phyloP scores from a whole-genome alignment of 805 yeast genomes.

The Pichia paraexigua region DNA sequence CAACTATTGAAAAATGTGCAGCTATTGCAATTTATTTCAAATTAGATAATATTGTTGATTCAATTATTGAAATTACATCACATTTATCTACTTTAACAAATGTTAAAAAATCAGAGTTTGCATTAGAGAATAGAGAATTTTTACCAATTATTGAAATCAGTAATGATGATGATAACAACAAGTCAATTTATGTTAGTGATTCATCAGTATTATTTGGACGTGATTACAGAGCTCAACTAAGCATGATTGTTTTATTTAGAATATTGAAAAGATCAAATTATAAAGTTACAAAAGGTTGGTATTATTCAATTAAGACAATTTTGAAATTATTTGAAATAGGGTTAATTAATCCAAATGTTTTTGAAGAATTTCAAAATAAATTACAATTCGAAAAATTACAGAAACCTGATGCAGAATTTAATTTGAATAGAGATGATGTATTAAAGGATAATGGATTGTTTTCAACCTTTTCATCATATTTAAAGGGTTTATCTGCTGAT shows the following conservation, averaged over 20 bases:
- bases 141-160: slow-evolving; percentile 40
- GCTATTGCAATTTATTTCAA: slow-evolving; percentile 62
- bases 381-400: slow-evolving; percentile 47
- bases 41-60: slow-evolving; percentile 50
- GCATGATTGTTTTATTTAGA: slow-evolving; percentile 79
- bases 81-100: slow-evolving; percentile 60
- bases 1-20: slow-evolving; percentile 82
- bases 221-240: slow-evolving; percentile 85
- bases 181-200: slow-evolving; percentile 66
- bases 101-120: slow-evolving; percentile 25
- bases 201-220: slow-evolving; percentile 77
- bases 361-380: slow-evolving; percentile 54
- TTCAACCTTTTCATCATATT: slow-evolving; percentile 84
- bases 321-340: slow-evolving; percentile 65
- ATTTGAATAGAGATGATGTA: slow-evolving; percentile 54
- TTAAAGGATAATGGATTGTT: slow-evolving; percentile 72
- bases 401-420: slow-evolving; percentile 57
- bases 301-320: slow-evolving; percentile 47
- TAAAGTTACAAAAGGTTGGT: slow-evolving; percentile 49
- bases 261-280: slow-evolving; percentile 54
- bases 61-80: slow-evolving; percentile 56
- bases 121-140: slow-evolving; percentile 28
- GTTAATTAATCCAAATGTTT: slow-evolving; percentile 57
- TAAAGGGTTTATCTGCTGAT: slow-evolving; percentile 81
- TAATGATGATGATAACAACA: slow-evolving; percentile 33